Conservation (phyloP, 495 filamentous ascomycete genomes). For the Penicillium taxi region DNA sequence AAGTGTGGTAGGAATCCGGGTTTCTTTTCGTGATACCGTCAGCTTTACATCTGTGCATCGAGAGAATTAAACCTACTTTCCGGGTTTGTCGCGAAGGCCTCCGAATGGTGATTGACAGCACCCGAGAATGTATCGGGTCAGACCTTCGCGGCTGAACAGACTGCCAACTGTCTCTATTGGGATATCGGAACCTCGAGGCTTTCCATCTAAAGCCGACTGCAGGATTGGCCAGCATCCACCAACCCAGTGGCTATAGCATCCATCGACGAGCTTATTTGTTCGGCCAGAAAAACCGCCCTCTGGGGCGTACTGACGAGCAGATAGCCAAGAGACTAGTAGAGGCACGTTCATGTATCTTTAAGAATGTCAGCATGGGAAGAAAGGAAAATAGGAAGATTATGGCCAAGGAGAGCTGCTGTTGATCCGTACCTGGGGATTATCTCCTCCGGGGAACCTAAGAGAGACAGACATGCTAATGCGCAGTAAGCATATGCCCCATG, state of each 20-base stretch:
- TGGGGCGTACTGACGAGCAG: slow-evolving; percentile 78
- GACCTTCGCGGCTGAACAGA: slow-evolving; percentile 75
- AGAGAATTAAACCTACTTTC: slow-evolving; percentile 55
- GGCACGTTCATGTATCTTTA: slow-evolving; percentile 69
- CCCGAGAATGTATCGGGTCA: slow-evolving; percentile 78
- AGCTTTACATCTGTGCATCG: slow-evolving; percentile 3
- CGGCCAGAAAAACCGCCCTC: slow-evolving; percentile 88
- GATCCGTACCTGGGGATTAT: slow-evolving; percentile 59
- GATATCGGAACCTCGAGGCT: slow-evolving; percentile 19
- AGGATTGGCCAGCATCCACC: slow-evolving; percentile 88
- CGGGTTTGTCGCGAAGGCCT: slow-evolving; percentile 88
- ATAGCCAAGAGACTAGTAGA: slow-evolving; percentile 75
- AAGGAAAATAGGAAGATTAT: no score
- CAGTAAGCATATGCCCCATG: slow-evolving; percentile 98
- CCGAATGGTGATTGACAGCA: slow-evolving; percentile 77
- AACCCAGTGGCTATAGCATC: slow-evolving; percentile 97
- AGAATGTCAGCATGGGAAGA: slow-evolving; percentile 13
- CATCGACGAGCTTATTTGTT: slow-evolving; percentile 97
- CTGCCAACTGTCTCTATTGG: slow-evolving; percentile 25
- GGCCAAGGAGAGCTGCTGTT: no score
- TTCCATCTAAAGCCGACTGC: slow-evolving; percentile 64
- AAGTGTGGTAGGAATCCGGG: slow-evolving; percentile 84
- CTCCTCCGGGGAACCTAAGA: slow-evolving; percentile 67
- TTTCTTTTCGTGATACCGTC: slow-evolving; percentile 38
- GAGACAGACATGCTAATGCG: slow-evolving; percentile 75